A percentile compares a stretch with the other conserved stretches of the same genome.
phyloP scores from a whole-genome alignment of 2,329 filamentous ascomycete genomes.

The Apiospora rasikravindrae region DNA sequence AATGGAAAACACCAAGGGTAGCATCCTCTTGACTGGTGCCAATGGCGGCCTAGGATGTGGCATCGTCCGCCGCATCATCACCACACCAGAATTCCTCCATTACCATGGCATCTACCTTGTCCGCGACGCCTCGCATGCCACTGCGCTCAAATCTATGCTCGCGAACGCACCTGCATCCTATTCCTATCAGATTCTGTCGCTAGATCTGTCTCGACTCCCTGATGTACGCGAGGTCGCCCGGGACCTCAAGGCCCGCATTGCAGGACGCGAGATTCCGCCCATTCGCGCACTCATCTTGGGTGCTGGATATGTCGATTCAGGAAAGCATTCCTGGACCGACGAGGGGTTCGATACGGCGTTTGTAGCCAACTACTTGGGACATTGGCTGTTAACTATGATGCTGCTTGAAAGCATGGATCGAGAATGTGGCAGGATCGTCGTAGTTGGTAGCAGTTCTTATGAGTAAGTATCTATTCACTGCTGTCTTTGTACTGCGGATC shows the following conservation, averaged over 20 bases:
- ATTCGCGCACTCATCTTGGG: background rate
- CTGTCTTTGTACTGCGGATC: too few relatives aligned
- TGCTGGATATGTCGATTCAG: background rate
- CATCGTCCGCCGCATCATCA: too few relatives aligned
- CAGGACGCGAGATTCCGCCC: background rate
- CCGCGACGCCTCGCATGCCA: too few relatives aligned
- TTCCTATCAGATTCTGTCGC: background rate
- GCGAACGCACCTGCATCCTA: background rate
- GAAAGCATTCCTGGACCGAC: background rate
- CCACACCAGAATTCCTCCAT: too few relatives aligned
- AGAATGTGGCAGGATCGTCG: background rate
- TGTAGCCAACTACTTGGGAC: background rate
- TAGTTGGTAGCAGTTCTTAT: background rate
- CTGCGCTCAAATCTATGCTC: too few relatives aligned
- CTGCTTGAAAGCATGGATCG: background rate
- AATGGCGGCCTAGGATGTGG: too few relatives aligned
- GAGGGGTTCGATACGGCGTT: background rate
- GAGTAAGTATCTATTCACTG: background rate
- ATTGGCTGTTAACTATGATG: background rate
- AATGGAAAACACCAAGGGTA: too few relatives aligned
- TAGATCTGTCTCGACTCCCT: background rate
- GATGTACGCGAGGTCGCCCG: background rate
- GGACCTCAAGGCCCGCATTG: background rate
- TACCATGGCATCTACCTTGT: too few relatives aligned
- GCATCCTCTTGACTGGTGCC: too few relatives aligned